Evolutionary conservation across 768 basidiomycete genomes (phyloP), one percentile per base, ranked within the genome.

Genomic region (Candolleomyces efflorescens): DNA sequence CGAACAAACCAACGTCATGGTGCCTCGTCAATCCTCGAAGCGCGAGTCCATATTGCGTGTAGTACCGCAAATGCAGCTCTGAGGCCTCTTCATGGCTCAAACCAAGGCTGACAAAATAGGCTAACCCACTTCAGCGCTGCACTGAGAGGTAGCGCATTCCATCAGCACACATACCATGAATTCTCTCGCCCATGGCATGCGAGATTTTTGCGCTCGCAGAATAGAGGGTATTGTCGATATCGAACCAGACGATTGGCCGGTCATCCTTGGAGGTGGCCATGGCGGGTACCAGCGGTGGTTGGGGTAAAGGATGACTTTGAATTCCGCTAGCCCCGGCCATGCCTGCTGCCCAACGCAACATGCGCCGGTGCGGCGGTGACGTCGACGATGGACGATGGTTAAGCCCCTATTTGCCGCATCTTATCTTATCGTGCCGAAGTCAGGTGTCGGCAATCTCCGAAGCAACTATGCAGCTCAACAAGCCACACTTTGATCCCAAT

Each of bases 211-310:
- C 76, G 63, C 81, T 86, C 0, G 89, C 83, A 7, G 90, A 89
- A 69, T 94, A 94, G 15, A 94, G 78, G 2, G 91, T 92, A 64
- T 94, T 93, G 71, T 94, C 92, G 58, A 94, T 90, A 66, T 93
- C 92, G 59, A 94, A 83, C 82, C 86, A 93, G 52, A 91, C 77
- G 50, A 92, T 71, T 60, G 70, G 70, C 13, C 85, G 82, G 39
- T 82, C 78, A 75, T 90, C 88, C 61, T 50, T 4, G 39, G 54
- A 12, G 3, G 18, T 38, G 69, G 55, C 17, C 12, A 47, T n/a
- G 26, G 47, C 39, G n/a, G n/a, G n/a, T n/a, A n/a, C n/a, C n/a
- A n/a, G n/a, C n/a, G 20, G 26, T 53, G 24, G 24, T 26, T 5
- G 23, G 10, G 26, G 15, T 27, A 5, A 5, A 20, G 27, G 13